Conservation (phyloP, 257 asterid genomes). For the Solanum habrochaites region DNA sequence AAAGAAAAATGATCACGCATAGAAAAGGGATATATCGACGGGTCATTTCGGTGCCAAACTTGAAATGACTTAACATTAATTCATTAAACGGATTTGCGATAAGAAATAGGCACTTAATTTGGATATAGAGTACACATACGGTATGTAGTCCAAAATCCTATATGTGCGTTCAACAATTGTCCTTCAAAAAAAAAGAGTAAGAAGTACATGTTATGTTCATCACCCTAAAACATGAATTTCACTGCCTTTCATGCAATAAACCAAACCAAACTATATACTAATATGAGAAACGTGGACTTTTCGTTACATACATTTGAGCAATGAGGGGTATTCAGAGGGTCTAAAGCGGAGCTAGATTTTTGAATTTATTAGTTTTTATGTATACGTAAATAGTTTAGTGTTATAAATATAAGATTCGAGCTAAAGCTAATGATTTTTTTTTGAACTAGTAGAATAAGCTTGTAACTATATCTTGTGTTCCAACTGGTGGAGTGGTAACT, state of each 20-base stretch:
- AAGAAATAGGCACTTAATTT: not conserved
- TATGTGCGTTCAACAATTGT: not conserved
- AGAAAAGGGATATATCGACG: not conserved
- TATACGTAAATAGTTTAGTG: not conserved
- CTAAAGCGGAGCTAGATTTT: not conserved
- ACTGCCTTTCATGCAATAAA: not conserved
- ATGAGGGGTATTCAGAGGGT: not conserved
- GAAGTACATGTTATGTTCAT: not conserved
- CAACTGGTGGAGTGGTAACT: not conserved
- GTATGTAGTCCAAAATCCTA: not conserved
- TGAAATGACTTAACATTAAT: not conserved
- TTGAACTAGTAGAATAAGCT: not conserved
- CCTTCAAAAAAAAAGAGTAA: not conserved
- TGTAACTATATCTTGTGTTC: not conserved
- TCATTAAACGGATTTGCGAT: too few species aligned
- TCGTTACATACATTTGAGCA: not conserved
- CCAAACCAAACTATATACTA: not conserved
- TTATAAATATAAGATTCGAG: not conserved
- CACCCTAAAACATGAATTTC: not conserved
- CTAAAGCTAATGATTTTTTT: too few species aligned
- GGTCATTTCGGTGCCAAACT: slow-evolving; percentile 2
- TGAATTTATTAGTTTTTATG: too few species aligned
- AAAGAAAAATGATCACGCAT: not conserved
- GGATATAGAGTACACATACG: not conserved
- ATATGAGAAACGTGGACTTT: not conserved